Conservation (phyloP, 495 filamentous ascomycete species). For the Trichoderma reesei region DNA sequence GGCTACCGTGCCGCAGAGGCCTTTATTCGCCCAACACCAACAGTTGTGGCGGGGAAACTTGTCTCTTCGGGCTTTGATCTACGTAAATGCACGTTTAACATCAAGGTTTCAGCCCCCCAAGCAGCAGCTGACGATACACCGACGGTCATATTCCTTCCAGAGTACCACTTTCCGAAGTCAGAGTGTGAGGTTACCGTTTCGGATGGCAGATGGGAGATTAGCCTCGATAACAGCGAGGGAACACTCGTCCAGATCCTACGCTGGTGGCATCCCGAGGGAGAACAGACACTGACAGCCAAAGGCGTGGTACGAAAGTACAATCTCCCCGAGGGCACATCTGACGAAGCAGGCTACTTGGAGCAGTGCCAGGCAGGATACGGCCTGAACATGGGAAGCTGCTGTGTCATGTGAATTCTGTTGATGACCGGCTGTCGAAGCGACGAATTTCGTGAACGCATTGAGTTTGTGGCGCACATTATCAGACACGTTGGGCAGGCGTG, state of each 20-base stretch:
- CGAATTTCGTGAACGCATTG: background rate
- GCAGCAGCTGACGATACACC: slow-evolving; percentile 49
- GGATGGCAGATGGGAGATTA: slow-evolving; percentile 83
- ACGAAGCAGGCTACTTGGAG: slow-evolving; percentile 39
- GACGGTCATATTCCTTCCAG: slow-evolving; percentile 80
- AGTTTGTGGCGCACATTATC: background rate
- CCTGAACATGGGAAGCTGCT: slow-evolving; percentile 26
- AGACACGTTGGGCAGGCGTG: background rate
- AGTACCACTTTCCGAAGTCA: slow-evolving; percentile 82
- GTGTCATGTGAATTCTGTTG: slow-evolving; percentile 29
- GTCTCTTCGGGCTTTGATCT: slow-evolving; percentile 68
- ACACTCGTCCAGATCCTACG: slow-evolving; percentile 61
- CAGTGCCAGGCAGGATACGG: slow-evolving; percentile 32
- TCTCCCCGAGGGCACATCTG: slow-evolving; percentile 22
- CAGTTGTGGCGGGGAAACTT: slow-evolving; percentile 60
- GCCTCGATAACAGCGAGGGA: slow-evolving; percentile 54
- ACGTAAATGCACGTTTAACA: slow-evolving; percentile 58
- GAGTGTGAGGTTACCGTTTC: slow-evolving; percentile 60
- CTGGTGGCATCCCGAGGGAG: slow-evolving; percentile 86
- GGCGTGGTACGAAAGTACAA: slow-evolving; percentile 51
- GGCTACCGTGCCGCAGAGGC: slow-evolving; percentile 88
- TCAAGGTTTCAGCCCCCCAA: slow-evolving; percentile 48
- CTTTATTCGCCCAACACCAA: slow-evolving; percentile 77
- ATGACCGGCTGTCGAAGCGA: background rate
- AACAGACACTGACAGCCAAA: slow-evolving; percentile 69